Evolutionary conservation across 352 stramenopile species (phyloP), one percentile per base, ranked within the genome.

Genomic region (Albugo laibachii): DNA sequence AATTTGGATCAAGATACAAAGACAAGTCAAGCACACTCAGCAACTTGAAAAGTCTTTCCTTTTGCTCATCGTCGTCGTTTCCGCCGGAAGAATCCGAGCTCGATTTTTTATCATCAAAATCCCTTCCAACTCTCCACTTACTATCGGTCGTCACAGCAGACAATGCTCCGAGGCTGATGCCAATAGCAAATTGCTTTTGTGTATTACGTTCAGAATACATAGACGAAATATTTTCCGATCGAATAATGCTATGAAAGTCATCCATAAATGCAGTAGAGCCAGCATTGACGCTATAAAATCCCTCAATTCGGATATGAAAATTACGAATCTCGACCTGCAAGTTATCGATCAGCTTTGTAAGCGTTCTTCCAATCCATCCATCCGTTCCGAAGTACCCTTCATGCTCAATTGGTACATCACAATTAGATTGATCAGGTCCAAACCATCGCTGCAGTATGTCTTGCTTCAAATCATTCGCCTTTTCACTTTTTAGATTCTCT

Each of bases 331-430:
- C 78, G 44, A 93, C 69, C 62, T 93, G 80, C 18, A 93, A 54
- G 46, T 93, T 93, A 58, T 93, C 80, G 54, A 93, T 93, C 36
- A 93, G 65, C 46, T 89, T 87, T 11, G 80, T 89, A 61, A 93
- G 83, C 13, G 80, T 89, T 19, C 80, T 66, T 36, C 80, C 80
- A 37, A 93, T 80, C 72, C 78, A 93, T 24, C 80, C 80, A 41
- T 93, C 76, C 0, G 80, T 84, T 36, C 80, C 80, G 50, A 91
- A 93, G 53, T 93, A 93, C 0, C 80, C 80, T 53, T 91, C 76
- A 36, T 64, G 84, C 47, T 89, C 79, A 39, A 81, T 66, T 0
- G 66, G 57, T 13, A 83, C 66, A 0, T 57, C 62, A 50, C 74
- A 82, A 50, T 81, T 69, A 0, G 73, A 63, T 15, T 85, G 63